Base-by-base conservation (phyloP, 2,329 filamentous ascomycete genomes). In the Aspergillus melleus region DNA sequence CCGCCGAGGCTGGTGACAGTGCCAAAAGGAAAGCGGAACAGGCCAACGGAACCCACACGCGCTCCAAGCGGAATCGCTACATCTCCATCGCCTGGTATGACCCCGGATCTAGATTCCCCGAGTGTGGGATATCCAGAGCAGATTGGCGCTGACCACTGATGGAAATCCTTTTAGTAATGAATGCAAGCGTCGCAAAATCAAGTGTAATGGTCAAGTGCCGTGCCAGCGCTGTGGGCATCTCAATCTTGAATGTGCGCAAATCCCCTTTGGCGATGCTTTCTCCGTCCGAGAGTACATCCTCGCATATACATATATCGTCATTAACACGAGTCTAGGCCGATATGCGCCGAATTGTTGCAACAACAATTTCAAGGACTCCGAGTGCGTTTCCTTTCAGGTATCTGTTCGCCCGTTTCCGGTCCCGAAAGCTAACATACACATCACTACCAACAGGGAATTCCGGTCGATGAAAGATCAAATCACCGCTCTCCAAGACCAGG, bases 281-380 rank as follows among this genome's bases (percentile, higher is more conserved):
- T 50, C 26, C 52, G 24, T 36, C n/a, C n/a, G 10, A 19, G 16
- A 29, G 49, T 59, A 61, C 32, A 68, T 30, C 9, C n/a, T 46
- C 20, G 20, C 32, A n/a, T 4, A 52, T 26, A 4, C 5, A 49
- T n/a, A 3, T 4, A 20, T 12, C 9, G 24, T 36, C n/a, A 51
- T 53, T 58, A 22, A 61, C 53, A 30, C 2, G 32, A 10, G 39
- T n/a, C 22, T 54, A 79, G 77, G 84, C 70, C 76, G 86, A 60
- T 89, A 89, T 77, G 84, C 86, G 61, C 85, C 86, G 5, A 89
- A 88, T 69, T 88, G 86, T 78, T 88, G 86, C 74, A 81, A 76
- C 63, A 93, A 86, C 79, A 92, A 86, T 75, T 92, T 96, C 83
- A 95, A 94, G 75, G 93, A 97, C 70, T 92, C 92, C 51, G 91